Evolutionary conservation across 1,284 basidiomycete species (phyloP).

Genomic region (Ceratobasidium papillatum): DNA sequence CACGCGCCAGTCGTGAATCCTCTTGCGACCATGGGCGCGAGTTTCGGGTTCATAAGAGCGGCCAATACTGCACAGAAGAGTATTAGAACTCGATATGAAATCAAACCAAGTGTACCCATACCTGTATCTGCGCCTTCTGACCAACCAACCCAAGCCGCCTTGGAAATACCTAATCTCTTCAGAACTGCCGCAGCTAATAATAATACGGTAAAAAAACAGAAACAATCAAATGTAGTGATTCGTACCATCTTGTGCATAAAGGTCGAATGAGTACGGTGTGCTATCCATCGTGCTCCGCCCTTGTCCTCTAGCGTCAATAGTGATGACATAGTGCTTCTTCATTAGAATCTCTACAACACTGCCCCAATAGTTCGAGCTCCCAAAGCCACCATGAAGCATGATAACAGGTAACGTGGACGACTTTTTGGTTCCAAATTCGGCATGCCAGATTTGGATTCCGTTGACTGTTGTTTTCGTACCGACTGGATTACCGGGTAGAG

Average conservation of each 20-base stretch:
- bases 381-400: constrained; percentile 20
- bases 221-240: neutral
- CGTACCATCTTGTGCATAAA: constrained; percentile 13
- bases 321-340: constrained; percentile 20
- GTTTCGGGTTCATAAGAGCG: neutral
- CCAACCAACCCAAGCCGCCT: constrained; percentile 29
- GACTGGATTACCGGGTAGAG: constrained; percentile 3
- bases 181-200: constrained; percentile 7
- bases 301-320: constrained; percentile 1
- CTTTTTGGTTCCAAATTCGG: constrained; percentile 5
- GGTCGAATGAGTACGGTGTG: constrained; percentile 15
- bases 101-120: neutral
- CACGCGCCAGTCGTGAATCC: constrained; percentile 10
- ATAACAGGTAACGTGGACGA: neutral
- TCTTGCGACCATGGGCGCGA: neutral
- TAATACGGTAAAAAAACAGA: neutral
- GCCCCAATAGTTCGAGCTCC: constrained; percentile 26
- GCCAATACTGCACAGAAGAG: neutral
- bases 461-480: neutral
- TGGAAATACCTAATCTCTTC: constrained; percentile 5
- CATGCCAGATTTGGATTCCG: constrained; percentile 15
- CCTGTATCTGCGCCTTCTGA: constrained; percentile 19
- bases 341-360: constrained; percentile 4
- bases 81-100: no score
- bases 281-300: constrained; percentile 18